Base-by-base conservation (phyloP, 495 filamentous ascomycete genomes). In the Tuber brumale region DNA sequence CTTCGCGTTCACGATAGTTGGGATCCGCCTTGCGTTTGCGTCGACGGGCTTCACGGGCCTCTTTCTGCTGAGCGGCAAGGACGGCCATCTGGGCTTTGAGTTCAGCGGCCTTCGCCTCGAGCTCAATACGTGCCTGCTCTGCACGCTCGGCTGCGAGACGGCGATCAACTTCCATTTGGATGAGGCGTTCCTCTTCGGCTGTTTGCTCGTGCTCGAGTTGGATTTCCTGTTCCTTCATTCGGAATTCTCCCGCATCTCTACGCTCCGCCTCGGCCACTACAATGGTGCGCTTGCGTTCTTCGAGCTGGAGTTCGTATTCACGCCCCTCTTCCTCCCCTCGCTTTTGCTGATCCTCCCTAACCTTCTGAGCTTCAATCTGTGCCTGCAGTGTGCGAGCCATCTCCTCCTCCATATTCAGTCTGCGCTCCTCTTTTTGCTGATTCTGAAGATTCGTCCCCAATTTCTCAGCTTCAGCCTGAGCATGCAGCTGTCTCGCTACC, bases 391-490 rank as follows among this genome's bases (percentile, higher is more conserved):
- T 41, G 18, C 70, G 27, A 16, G 74, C 42, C 27, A 70, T 71
- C 41, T 73, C 73, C 35, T 75, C 70, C 35, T 51, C 51, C 41
- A 6, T 57, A 35, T n/a, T 46, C 46, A 80, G 45, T 27, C 71
- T 71, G 31, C 45, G 42, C 48, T 70, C 45, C 70, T 76, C 79
- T 48, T 48, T 83, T 43, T 87, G 73, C 41, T 81, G 80, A 71
- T 84, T 76, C 1, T 79, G 83, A 0, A 83, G 75, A 37, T 82
- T 81, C 69, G 85, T 83, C 35, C 85, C 85, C 69, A 85, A 86
- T n/a, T 83, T 82, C 18, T 82, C 83, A 23, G 76, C 79, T 16
- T 83, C 75, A 6, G 86, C 82, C 37, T 83, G 83, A 27, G 73
- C 23, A 71, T 71, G 70, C 0, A 57, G 19, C 19, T 31, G 23